Evolutionary conservation across 2,329 filamentous ascomycete species (phyloP), one percentile per base, ranked within the genome.

Genomic region (Fusarium sp.): DNA sequence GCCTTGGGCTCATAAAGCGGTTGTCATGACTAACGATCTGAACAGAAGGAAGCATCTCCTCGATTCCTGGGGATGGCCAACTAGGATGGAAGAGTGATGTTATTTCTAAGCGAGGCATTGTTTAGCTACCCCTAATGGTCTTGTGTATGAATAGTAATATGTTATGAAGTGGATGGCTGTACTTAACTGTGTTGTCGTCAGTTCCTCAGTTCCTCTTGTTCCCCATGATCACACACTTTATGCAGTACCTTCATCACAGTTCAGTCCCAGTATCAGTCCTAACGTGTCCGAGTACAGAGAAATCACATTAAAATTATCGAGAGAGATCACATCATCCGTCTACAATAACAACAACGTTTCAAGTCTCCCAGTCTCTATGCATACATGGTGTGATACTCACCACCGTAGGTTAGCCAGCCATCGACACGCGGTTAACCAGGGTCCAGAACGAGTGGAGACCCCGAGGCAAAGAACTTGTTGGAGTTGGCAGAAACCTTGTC

Each of bases 31-130:
- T 57, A 38, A 59, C 56, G 2, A 24, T 1, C 11, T 53, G 5
- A 35, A 17, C 29, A 72, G 70, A n/a, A 68, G 59, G 55, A 64
- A 61, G 22, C 70, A 72, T 65, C 67, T 72, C 36, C 27, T 65
- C 17, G 67, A 72, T 9, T 61, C 67, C 40, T 72, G 70, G 70
- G 61, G 57, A 4, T 70, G 67, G 67, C 36, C 69, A 33, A 42
- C 31, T 2, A 44, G 38, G 40, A 49, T 61, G 53, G 61, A 51
- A 22, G 27, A 46, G 57, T 42, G 14, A 29, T 44, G 36, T 40
- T 17, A 44, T 38, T 2, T 11, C 14, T 1, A 2, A 6, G 10
- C 7, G 9, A 29, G 11, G 10, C 46, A 6, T 29, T n/a, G 8
- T 31, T n/a, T 14, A n/a, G 2, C 2, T 51, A 4, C 16, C 6